Percentiles rank a stretch among this genome's conserved stretches.
Evolutionary conservation across 169 alveolate genomes (phyloP).

Genomic region (Sarcocystis neurona): DNA sequence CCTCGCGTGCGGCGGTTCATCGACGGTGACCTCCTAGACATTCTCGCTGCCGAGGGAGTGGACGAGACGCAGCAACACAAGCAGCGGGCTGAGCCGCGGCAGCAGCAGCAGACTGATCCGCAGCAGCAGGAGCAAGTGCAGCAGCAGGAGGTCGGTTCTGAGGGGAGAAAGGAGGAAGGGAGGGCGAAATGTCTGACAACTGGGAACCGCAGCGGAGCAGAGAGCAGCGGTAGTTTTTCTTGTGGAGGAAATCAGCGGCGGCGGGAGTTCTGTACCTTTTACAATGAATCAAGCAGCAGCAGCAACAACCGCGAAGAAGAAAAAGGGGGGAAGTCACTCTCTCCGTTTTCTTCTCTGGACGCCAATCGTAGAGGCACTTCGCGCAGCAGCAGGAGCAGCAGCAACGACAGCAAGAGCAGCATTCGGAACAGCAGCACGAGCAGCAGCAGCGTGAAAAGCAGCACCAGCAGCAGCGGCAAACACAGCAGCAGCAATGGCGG

Average conservation of each 20-base stretch:
- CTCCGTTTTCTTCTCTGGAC: slow-evolving; percentile 23
- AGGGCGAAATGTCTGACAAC: background rate
- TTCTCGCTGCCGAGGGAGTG: background rate
- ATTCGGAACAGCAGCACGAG: slow-evolving; percentile 31
- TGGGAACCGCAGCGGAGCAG: background rate
- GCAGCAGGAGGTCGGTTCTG: background rate
- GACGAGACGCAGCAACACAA: background rate
- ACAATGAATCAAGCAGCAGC: background rate
- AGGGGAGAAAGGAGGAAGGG: background rate
- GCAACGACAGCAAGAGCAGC: slow-evolving; percentile 21
- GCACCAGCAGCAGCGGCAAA: no score
- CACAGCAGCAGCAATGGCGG: slow-evolving; percentile 18
- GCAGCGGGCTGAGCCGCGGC: background rate
- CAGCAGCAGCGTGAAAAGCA: no score
- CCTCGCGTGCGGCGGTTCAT: slow-evolving; percentile 9
- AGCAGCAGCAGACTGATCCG: background rate
- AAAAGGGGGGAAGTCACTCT: background rate
- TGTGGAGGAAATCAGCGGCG: no score
- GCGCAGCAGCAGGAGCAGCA: no score
- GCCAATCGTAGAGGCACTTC: no score
- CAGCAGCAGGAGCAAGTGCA: background rate
- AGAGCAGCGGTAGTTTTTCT: no score
- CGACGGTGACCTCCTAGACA: slow-evolving; percentile 26
- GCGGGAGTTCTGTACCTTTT: background rate
- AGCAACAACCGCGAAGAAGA: background rate